Evolutionary conservation across 169 alveolate genomes (phyloP).

Genomic region (Cryptosporidium bovis): DNA sequence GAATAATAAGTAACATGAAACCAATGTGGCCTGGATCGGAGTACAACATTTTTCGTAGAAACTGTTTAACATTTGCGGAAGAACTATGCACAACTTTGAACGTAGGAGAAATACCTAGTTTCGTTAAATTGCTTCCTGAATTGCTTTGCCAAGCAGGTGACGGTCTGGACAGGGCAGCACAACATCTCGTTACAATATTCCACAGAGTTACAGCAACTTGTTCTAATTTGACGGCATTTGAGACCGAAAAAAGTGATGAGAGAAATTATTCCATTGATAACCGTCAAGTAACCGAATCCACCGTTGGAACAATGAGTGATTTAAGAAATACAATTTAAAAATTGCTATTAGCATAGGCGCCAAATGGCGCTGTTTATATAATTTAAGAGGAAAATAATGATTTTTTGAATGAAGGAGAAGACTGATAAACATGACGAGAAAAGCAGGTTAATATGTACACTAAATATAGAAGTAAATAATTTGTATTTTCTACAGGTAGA

Average conservation of each 20-base stretch:
- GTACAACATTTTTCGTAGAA: constrained; percentile 73
- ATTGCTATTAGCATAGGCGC: not conserved
- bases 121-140: constrained; percentile 59
- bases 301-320: too few species aligned
- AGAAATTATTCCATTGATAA: not conserved
- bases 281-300: constrained; percentile 2
- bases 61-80: constrained; percentile 75
- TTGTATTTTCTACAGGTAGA: too few species aligned
- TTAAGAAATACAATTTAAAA: not conserved
- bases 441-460: too few species aligned
- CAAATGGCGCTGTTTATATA: too few species aligned
- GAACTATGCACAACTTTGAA: constrained; percentile 50
- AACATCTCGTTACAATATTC: constrained; percentile 26
- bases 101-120: constrained; percentile 63
- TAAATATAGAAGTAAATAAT: too few species aligned
- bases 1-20: constrained; percentile 56
- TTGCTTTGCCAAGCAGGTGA: constrained; percentile 68
- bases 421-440: too few species aligned
- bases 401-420: too few species aligned
- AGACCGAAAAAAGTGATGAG: constrained; percentile 5
- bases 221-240: constrained; percentile 25
- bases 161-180: constrained; percentile 44
- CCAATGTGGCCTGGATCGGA: constrained; percentile 72
- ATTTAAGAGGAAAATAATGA: too few species aligned
- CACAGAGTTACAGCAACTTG: constrained; percentile 48